Conservation (phyloP, 2,329 filamentous ascomycete genomes). For the Fusarium falciforme region DNA sequence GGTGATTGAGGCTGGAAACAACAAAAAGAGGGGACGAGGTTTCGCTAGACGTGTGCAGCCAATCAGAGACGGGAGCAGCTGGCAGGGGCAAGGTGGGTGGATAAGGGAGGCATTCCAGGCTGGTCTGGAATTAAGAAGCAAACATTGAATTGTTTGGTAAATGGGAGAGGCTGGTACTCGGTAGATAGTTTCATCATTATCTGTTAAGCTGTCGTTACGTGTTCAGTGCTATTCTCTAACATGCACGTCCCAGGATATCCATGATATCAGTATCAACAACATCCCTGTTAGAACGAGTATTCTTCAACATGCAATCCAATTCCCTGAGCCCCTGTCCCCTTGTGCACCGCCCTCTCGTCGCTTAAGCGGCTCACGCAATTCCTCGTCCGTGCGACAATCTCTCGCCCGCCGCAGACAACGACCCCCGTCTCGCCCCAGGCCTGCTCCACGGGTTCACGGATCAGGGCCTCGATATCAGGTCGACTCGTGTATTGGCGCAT, state of each 20-base stretch:
- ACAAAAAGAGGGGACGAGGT: neutral
- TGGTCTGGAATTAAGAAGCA: constrained; percentile 11
- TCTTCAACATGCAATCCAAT: constrained; percentile 71
- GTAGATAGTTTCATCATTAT: neutral
- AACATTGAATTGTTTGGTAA: neutral
- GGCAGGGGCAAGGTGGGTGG: neutral
- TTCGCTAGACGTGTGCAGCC: neutral
- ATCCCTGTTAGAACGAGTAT: constrained; percentile 60
- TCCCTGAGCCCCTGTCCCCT: constrained; percentile 72
- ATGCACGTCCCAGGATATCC: neutral
- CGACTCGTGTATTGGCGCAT: constrained; percentile 59
- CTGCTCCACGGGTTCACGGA: constrained; percentile 65
- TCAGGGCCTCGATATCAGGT: constrained; percentile 63
- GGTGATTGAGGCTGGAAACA: constrained; percentile 12
- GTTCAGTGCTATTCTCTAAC: neutral
- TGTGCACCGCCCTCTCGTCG: constrained; percentile 72
- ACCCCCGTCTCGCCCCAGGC: constrained; percentile 71
- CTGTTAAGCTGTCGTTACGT: constrained; percentile 1
- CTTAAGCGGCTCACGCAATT: constrained; percentile 67
- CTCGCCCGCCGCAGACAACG: constrained; percentile 69
- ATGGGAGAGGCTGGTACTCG: neutral
- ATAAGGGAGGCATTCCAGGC: constrained; percentile 23
- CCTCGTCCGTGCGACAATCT: constrained; percentile 63
- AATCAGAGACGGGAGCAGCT: constrained; percentile 3
- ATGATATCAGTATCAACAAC: neutral